Evolutionary conservation across 2,329 filamentous ascomycete species (phyloP), one percentile per base, ranked within the genome.

Genomic region (Trichoderma koningii): DNA sequence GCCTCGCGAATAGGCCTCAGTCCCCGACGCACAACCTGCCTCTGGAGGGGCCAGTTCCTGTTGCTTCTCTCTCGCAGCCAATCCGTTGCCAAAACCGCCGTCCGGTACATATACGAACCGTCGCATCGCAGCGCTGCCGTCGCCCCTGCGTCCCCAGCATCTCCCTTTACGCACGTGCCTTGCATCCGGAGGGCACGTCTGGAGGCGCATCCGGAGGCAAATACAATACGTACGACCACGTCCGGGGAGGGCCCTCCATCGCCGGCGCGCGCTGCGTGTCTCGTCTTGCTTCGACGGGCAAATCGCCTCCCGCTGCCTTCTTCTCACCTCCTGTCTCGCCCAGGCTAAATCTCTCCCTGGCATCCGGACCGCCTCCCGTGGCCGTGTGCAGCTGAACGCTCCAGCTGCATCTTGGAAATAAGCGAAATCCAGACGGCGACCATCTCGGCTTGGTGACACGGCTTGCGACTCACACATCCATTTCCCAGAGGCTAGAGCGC

Each of bases 81-180:
- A 51, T 63, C 52, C 60, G 44, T 52, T 53, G n/a, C 41, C 48
- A 17, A 41, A 51, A 47, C 52, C 60, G 44, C 44, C 52, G n/a
- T 26, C 48, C 15, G 26, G 6, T 17, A 52, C 50, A 26, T 55
- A 55, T 55, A 55, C 48, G 57, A 60, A 60, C 45, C 56, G 48
- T 41, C 41, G 48, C 60, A 63, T 19, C 59, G 26, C 50, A 30
- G 52, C 30, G 5, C n/a, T 51, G 55, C 52, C 19, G 38, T 26
- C n/a, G 59, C 52, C 59, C 52, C 47, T 53, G 45, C 55, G 42
- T 50, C 65, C 65, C 65, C 65, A 64, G 65, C 65, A 64, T 57
- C 65, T 66, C 60, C 65, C 65, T 66, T 66, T 47, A 64, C 52
- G 65, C 65, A 66, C 65, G 65, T 66, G 65, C 61, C 65, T 48